Conservation (phyloP, 176 grass and related monocot genomes). For the Alopecurus myosuroides region DNA sequence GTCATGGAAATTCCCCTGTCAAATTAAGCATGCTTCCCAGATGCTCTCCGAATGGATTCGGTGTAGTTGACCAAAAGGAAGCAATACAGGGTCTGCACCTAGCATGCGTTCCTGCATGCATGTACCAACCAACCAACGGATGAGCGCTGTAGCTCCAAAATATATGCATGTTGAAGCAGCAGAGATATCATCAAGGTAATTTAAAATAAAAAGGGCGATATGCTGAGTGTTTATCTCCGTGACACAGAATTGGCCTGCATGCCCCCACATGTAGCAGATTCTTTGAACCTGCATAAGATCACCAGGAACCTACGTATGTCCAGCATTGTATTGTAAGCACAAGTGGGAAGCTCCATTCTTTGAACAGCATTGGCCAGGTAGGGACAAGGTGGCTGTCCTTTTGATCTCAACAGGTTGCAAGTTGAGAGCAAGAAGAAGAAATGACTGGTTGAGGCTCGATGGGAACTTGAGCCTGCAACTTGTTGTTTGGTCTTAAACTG, state of each 20-base stretch:
- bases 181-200: background rate
- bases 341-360: background rate
- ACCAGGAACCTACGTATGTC: background rate
- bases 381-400: constrained; percentile 1
- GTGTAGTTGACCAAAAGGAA: no score
- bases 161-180: background rate
- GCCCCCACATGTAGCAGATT: background rate
- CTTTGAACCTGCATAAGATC: background rate
- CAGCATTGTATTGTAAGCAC: background rate
- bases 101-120: background rate
- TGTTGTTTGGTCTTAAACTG: background rate
- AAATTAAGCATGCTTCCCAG: background rate
- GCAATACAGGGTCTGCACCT: background rate
- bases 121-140: constrained; percentile 11
- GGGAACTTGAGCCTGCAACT: constrained; percentile 13
- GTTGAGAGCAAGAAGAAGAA: background rate
- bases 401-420: background rate
- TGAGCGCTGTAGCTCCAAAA: background rate
- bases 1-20: constrained; percentile 8
- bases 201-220: background rate
- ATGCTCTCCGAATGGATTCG: background rate
- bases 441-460: background rate
- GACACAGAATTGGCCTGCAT: constrained; percentile 15
- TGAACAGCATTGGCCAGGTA: background rate
- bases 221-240: background rate